Base-by-base conservation (phyloP, 495 filamentous ascomycete species). In the Barbatosphaeria neglecta region DNA sequence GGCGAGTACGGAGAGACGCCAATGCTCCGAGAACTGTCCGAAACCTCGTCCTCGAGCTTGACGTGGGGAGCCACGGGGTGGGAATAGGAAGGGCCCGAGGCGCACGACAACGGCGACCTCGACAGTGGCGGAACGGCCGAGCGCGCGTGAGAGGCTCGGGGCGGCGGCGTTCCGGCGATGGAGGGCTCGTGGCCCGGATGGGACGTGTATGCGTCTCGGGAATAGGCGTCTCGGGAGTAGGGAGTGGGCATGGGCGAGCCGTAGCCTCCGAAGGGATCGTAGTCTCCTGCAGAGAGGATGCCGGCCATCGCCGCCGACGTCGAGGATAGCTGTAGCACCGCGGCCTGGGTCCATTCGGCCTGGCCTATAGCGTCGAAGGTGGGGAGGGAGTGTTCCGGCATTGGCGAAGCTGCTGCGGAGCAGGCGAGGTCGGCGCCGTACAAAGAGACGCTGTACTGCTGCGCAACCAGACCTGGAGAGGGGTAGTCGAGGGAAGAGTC, bases 251-350 rank as follows among this genome's bases (percentile, higher is more conserved):
- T 58, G 44, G 51, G 45, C 22, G 55, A 51, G 31, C 67, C 63
- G 51, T 72, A 74, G 43, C 61, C 63, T 38, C 65, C 64, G 50
- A 76, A 78, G 19, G 69, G 54, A 47, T 73, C 72, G 55, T 77
- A 78, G 23, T 74, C 75, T n/a, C n/a, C n/a, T 38, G 65, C 59
- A 20, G 70, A 65, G 41, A 76, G 61, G 41, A 77, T 69, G 47
- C 66, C 69, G 45, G 72, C 68, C 55, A 67, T 61, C 41, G 59
- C 55, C 37, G 62, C 53, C 23, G 65, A 61, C 0, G 67, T 61
- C 37, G 69, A 65, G 43, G 56, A 56, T 22, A 64, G 56, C 33
- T 69, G 61, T 37, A 69, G 58, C 18, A 66, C 55, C 9, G 54
- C 23, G 23, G 62, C 45, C 47, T 48, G 62, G 52, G 50, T 61